Conservation (phyloP, 352 stramenopile genomes). For the Pythium scleroteichum region DNA sequence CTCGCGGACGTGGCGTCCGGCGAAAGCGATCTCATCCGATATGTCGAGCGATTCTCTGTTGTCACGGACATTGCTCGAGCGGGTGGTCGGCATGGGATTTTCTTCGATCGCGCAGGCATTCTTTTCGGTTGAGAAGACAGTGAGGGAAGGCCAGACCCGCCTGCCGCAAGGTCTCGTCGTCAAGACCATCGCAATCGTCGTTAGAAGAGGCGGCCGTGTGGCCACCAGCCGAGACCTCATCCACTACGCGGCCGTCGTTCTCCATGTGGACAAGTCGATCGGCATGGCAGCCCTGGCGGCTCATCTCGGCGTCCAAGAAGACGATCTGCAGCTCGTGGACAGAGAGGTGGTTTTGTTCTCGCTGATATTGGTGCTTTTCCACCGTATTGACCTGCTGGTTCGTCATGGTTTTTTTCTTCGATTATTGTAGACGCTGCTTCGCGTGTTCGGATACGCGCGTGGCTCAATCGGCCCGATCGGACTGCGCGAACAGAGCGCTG, state of each 20-base stretch:
- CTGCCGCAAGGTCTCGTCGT: constrained; percentile 40
- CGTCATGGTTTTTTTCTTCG: not conserved
- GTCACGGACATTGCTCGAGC: constrained; percentile 7
- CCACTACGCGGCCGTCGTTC: constrained; percentile 49
- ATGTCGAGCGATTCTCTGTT: constrained; percentile 29
- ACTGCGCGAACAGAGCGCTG: constrained; percentile 44
- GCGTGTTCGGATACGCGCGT: constrained; percentile 64
- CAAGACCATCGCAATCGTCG: constrained; percentile 62
- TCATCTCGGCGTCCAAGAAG: constrained; percentile 26
- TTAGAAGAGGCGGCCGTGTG: constrained; percentile 20
- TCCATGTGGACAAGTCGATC: constrained; percentile 52
- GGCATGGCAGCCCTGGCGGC: constrained; percentile 44
- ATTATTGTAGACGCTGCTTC: constrained; percentile 47
- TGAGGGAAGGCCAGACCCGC: constrained; percentile 19
- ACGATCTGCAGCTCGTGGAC: constrained; percentile 47
- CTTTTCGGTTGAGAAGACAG: constrained; percentile 23
- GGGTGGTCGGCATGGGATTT: constrained; percentile 23
- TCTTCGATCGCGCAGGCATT: constrained; percentile 25
- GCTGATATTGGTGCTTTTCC: too few relatives aligned
- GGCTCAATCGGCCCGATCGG: constrained; percentile 67
- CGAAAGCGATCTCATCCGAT: constrained; percentile 9
- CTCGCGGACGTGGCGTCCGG: constrained; percentile 38
- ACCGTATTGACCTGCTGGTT: not conserved
- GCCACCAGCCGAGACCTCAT: not conserved
- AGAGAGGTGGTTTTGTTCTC: constrained; percentile 34